Conservation (phyloP, 768 basidiomycete genomes). For the Tremella fuciformis region DNA sequence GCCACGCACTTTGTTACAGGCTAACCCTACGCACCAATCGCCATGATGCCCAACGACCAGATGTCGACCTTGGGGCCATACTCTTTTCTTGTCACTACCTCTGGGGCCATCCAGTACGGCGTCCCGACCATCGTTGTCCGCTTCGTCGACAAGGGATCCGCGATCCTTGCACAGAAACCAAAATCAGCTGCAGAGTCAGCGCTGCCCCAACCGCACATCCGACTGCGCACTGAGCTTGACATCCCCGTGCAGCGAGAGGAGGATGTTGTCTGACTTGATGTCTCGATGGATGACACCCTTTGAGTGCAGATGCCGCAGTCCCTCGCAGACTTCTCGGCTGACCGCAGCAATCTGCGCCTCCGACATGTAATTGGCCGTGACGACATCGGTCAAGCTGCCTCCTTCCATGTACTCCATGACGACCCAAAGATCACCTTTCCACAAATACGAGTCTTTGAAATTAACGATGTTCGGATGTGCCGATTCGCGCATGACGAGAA, state of each 20-base stretch:
- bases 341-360: conserved; percentile 99
- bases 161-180: conserved; percentile 53
- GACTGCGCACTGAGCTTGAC: conserved; percentile 95
- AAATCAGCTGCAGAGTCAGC: conserved; percentile 50
- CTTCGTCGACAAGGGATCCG: conserved; percentile 57
- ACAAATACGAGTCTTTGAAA: conserved; percentile 95
- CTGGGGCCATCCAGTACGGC: conserved; percentile 98
- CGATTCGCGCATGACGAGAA: conserved; percentile 95
- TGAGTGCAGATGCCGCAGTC: conserved; percentile 87
- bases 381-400: conserved; percentile 90
- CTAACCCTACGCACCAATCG: conserved; percentile 60
- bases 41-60: conserved; percentile 97
- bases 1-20: not conserved
- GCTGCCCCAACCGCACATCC: too few species aligned
- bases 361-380: conserved; percentile 92
- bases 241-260: conserved; percentile 87
- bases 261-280: conserved; percentile 97
- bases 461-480: conserved; percentile 99
- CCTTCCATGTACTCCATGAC: conserved; percentile 99
- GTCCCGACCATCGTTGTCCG: conserved; percentile 98
- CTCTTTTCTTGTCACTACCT: conserved; percentile 95
- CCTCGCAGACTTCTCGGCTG: conserved; percentile 85
- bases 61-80: conserved; percentile 96
- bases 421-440: conserved; percentile 97
- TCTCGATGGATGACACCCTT: conserved; percentile 98